Base-by-base conservation (phyloP, 2,329 filamentous ascomycete species). In the Phyllosticta paracitricarpa region DNA sequence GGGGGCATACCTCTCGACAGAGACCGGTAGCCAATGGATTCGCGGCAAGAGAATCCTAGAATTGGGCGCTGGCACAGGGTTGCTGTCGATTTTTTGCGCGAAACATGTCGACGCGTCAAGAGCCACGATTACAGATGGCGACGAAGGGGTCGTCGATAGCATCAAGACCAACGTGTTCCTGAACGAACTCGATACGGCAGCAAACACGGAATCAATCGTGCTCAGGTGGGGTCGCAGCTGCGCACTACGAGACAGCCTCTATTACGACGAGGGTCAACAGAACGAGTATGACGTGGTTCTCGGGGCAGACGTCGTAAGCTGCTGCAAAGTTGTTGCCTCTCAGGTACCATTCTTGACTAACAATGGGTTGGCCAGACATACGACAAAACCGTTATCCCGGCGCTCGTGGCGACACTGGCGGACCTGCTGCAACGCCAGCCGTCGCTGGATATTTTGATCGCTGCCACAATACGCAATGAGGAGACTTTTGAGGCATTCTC, bases 51-150 rank as follows among this genome's bases (percentile, higher is more conserved):
- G 77, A 7, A 74, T 92, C 0, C 76, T 93, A 2, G 89, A 93
- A 69, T 78, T 93, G 1, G 89, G 89, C 3, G 84, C 88, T 1
- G 89, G 89, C 1, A 92, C 89, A 0, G 89, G 89, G 0, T 88
- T 91, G 69, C 73, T 91, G 1, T 87, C 88, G 0, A 83, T 92
- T 12, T 76, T 92, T 0, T 90, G 88, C 64, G 83, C 85, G n/a
- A 88, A 86, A 66, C 77, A 85, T 68, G 78, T 93, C 0, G 77
- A 72, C 5, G 80, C 86, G 0, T 69, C 73, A 0, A 81, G 84
- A 58, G 83, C 88, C 24, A 78, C 88, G 4, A 84, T 86, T 2
- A 89, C 89, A 0, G 89, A 94, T 68, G 89, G 89, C 2, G 88
- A 88, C 14, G 83, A 86, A 66, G 84, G 86, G 59, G 87, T 92